These are phyloP conservation scores for Metschnikowia shivogae DNA, from an alignment of 805 yeast species.

Conservation along the genomic window DNA sequence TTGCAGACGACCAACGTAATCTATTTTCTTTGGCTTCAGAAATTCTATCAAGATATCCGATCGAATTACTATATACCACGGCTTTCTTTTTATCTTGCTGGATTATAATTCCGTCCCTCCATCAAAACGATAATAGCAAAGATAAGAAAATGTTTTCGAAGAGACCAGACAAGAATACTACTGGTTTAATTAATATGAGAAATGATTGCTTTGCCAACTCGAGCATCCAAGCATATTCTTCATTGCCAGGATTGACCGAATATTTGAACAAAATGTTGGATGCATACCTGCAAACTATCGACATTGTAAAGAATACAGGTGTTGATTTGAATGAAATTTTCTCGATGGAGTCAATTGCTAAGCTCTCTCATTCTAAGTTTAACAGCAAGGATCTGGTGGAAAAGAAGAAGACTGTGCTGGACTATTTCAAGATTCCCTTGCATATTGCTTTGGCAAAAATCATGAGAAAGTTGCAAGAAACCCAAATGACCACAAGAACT, in stretches of 20 bases:
- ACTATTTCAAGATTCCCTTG: slow-evolving; percentile 41
- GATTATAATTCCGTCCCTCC: slow-evolving; percentile 14
- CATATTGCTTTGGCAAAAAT: slow-evolving; percentile 56
- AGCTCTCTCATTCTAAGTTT: slow-evolving; percentile 12
- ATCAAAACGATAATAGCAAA: background rate
- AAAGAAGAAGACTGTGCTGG: slow-evolving; percentile 12
- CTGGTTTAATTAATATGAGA: slow-evolving; percentile 76
- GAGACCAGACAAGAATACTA: slow-evolving; percentile 69
- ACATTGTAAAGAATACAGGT: slow-evolving; percentile 12
- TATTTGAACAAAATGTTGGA: slow-evolving; percentile 47
- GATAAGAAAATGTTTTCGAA: slow-evolving; percentile 36
- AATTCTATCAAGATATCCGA: background rate
- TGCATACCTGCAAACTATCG: slow-evolving; percentile 22
- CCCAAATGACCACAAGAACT: slow-evolving; percentile 49
- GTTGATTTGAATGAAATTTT: slow-evolving; percentile 14
- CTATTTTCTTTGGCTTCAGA: background rate
- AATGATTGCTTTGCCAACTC: slow-evolving; percentile 94
- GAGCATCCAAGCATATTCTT: slow-evolving; percentile 72
- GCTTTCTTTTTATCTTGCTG: slow-evolving; percentile 9
- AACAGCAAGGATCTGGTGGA: slow-evolving; percentile 8
- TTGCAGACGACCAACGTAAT: background rate
- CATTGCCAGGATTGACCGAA: slow-evolving; percentile 54
- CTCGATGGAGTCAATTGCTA: slow-evolving; percentile 16
- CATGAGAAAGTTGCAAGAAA: slow-evolving; percentile 56
- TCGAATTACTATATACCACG: background rate